phyloP scores from a whole-genome alignment of 495 filamentous ascomycete species.

The Cercophora samala region DNA sequence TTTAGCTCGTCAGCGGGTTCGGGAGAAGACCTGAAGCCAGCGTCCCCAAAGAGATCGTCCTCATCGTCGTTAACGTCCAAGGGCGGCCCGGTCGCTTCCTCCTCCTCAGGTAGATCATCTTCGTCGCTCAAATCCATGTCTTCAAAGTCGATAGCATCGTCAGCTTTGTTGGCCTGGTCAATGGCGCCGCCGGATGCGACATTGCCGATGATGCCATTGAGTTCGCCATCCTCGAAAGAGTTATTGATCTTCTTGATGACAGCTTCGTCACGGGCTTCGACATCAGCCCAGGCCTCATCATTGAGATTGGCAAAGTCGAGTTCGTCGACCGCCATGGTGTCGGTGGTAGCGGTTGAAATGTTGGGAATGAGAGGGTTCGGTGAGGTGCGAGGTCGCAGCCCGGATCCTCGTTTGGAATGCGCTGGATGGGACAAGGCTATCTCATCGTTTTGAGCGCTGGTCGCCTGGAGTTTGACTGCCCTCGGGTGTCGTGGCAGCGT shows the following conservation, averaged over 20 bases:
- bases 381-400: neutral
- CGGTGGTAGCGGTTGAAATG: neutral
- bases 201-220: constrained; percentile 25
- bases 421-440: neutral
- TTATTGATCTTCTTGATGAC: constrained; percentile 23
- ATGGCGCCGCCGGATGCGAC: constrained; percentile 29
- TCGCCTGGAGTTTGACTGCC: neutral
- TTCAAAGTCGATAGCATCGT: constrained; percentile 67
- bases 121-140: constrained; percentile 78
- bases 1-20: constrained; percentile 20
- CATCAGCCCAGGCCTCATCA: constrained; percentile 30
- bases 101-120: constrained; percentile 50
- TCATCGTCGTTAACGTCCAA: constrained; percentile 48
- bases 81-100: constrained; percentile 32
- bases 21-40: constrained; percentile 5
- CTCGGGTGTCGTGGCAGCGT: neutral
- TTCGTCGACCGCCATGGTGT: constrained; percentile 14
- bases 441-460: neutral
- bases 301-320: constrained; percentile 21
- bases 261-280: constrained; percentile 30
- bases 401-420: neutral
- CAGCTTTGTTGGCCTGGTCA: constrained; percentile 41
- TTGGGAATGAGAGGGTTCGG: neutral
- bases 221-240: constrained; percentile 12
- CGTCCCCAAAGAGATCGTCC: constrained; percentile 51